Evolutionary conservation across 2,329 filamentous ascomycete genomes (phyloP).

Genomic region (Paracamarosporium sp.): DNA sequence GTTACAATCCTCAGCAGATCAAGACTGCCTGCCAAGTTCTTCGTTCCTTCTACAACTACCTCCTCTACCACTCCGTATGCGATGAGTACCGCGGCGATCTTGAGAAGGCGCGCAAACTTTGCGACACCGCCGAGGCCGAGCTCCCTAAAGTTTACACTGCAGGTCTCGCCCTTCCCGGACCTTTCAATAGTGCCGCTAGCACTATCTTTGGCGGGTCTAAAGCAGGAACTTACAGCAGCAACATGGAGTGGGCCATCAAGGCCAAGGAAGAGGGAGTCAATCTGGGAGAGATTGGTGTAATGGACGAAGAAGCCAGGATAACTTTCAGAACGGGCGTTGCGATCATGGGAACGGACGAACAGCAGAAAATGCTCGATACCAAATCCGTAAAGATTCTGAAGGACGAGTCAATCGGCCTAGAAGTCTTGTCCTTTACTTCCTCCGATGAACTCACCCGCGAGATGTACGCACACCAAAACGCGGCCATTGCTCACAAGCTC

Average conservation of each 20-base stretch:
- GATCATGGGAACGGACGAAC: slow-evolving; percentile 52
- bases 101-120: slow-evolving; percentile 69
- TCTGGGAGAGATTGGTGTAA: slow-evolving; percentile 47
- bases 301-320: slow-evolving; percentile 54
- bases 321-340: slow-evolving; percentile 60
- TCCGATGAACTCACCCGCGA: slow-evolving; percentile 49
- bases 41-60: slow-evolving; percentile 86
- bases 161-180: slow-evolving; percentile 68
- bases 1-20: slow-evolving; percentile 58
- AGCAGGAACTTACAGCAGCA: slow-evolving; percentile 49
- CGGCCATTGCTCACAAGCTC: slow-evolving; percentile 42
- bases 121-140: slow-evolving; percentile 71
- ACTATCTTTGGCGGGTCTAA: slow-evolving; percentile 69
- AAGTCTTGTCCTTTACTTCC: slow-evolving; percentile 58
- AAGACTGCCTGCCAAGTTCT: slow-evolving; percentile 71
- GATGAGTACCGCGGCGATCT: slow-evolving; percentile 78
- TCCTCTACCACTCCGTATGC: slow-evolving; percentile 84
- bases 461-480: slow-evolving; percentile 54
- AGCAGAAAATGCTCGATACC: slow-evolving; percentile 44
- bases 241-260: slow-evolving; percentile 50
- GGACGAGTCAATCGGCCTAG: slow-evolving; percentile 38
- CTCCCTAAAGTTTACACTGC: slow-evolving; percentile 66
- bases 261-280: slow-evolving; percentile 23
- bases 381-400: slow-evolving; percentile 24
- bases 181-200: slow-evolving; percentile 80